phyloP scores from a whole-genome alignment of 2,329 filamentous ascomycete species.

The Parastagonospora nodorum region DNA sequence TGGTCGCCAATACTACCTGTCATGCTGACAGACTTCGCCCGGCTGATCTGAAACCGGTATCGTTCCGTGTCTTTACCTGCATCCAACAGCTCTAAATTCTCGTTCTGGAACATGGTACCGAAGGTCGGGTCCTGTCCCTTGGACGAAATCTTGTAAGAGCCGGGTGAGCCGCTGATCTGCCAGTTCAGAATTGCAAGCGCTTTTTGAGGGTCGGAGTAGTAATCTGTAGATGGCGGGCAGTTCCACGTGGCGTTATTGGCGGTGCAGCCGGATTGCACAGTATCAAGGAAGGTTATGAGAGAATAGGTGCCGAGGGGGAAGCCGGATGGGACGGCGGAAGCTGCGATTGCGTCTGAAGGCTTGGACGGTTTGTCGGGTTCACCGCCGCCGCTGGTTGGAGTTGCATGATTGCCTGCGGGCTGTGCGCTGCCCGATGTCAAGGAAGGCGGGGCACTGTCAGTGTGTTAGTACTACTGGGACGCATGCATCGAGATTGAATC shows the following conservation, averaged over 20 bases:
- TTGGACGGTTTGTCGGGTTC: constrained; percentile 13
- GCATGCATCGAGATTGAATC: not conserved
- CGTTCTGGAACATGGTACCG: constrained; percentile 60
- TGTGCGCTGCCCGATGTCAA: constrained; percentile 4
- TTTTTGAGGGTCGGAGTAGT: constrained; percentile 48
- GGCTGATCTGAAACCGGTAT: constrained; percentile 61
- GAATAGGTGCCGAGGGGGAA: constrained; percentile 69
- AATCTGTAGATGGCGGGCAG: constrained; percentile 64
- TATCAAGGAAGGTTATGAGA: constrained; percentile 63
- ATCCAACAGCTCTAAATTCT: constrained; percentile 57
- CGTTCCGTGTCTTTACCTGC: constrained; percentile 57
- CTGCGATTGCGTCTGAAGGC: constrained; percentile 20
- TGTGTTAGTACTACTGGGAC: constrained; percentile 3
- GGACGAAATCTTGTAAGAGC: constrained; percentile 60
- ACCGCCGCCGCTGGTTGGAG: constrained; percentile 6
- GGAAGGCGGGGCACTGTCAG: constrained; percentile 5
- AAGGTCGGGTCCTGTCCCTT: constrained; percentile 59
- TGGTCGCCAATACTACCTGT: constrained; percentile 49
- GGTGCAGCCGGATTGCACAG: constrained; percentile 61
- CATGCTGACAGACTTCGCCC: constrained; percentile 60
- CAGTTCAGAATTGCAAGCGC: constrained; percentile 64
- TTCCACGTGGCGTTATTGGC: constrained; percentile 63
- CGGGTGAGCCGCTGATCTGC: constrained; percentile 56
- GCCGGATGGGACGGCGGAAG: constrained; percentile 28
- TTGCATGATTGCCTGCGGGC: constrained; percentile 5